Evolutionary conservation across 352 stramenopile species (phyloP).

Genomic region (Phytophthora aleatoria): DNA sequence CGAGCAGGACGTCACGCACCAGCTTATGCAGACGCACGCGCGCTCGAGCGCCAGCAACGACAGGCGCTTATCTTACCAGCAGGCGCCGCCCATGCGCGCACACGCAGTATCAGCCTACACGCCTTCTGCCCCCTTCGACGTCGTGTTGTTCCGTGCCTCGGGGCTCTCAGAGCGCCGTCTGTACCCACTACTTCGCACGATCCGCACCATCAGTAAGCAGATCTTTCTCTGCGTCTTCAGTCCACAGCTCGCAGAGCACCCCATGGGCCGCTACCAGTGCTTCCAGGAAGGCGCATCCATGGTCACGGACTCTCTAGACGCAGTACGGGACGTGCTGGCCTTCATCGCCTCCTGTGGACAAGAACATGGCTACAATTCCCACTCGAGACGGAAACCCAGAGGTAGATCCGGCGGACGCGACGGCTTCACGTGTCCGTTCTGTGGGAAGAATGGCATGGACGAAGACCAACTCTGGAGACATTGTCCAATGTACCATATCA

Average conservation of each 20-base stretch:
- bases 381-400: constrained; percentile 27
- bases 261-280: constrained; percentile 73
- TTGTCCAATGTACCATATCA: constrained; percentile 86
- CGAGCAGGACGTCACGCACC: constrained; percentile 58
- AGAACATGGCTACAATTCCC: constrained; percentile 4
- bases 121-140: constrained; percentile 53
- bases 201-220: constrained; percentile 79
- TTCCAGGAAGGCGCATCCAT: constrained; percentile 83
- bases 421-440: constrained; percentile 75
- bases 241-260: constrained; percentile 71
- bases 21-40: constrained; percentile 62
- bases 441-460: constrained; percentile 66
- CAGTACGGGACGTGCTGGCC: constrained; percentile 63
- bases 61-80: constrained; percentile 24
- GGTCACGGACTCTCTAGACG: constrained; percentile 76
- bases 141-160: constrained; percentile 66
- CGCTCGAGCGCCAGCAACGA: constrained; percentile 25
- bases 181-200: constrained; percentile 56
- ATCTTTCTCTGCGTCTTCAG: constrained; percentile 89
- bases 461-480: constrained; percentile 88
- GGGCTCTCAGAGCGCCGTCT: constrained; percentile 58
- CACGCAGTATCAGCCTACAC: constrained; percentile 10
- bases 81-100: constrained; percentile 15
- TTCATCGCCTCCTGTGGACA: constrained; percentile 62
- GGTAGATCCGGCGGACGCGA: constrained; percentile 26